These are phyloP conservation scores for Paxillus ammoniavirescens DNA, from an alignment of 768 basidiomycete genomes.

Conservation along the genomic window DNA sequence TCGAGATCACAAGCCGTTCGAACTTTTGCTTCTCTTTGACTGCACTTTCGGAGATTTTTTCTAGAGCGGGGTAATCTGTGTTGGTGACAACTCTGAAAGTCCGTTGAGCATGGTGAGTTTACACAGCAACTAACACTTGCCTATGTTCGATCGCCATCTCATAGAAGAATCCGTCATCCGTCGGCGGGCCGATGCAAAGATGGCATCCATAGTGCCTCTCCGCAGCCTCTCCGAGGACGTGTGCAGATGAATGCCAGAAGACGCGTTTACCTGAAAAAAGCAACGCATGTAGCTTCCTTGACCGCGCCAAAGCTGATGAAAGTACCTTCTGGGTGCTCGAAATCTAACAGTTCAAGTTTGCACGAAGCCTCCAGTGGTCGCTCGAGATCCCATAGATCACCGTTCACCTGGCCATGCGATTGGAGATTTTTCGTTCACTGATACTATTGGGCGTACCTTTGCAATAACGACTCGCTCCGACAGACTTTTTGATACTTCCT, in stretches of 20 bases:
- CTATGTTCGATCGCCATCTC: conserved; percentile 92
- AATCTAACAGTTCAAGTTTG: conserved; percentile 84
- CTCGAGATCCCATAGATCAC: conserved; percentile 90
- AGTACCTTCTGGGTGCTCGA: conserved; percentile 86
- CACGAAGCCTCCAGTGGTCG: conserved; percentile 87
- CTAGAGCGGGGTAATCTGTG: conserved; percentile 83
- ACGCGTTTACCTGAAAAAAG: conserved; percentile 77
- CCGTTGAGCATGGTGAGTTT: background rate
- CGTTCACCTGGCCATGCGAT: conserved; percentile 65
- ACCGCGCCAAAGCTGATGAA: background rate
- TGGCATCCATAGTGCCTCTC: conserved; percentile 97
- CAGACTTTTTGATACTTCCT: conserved; percentile 81
- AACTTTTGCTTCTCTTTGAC: conserved; percentile 98
- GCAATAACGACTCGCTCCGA: conserved; percentile 91
- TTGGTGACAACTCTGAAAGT: conserved; percentile 65
- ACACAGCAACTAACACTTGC: conserved; percentile 31
- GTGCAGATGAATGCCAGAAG: conserved; percentile 99
- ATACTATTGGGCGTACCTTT: conserved; percentile 54
- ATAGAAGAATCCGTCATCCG: conserved; percentile 98
- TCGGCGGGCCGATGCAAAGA: conserved; percentile 94
- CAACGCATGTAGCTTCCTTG: background rate
- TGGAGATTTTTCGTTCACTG: background rate
- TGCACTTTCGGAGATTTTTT: conserved; percentile 82
- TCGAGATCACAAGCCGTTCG: conserved; percentile 88
- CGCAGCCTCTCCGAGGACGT: conserved; percentile 94